Conservation (phyloP, 2,329 filamentous ascomycete species). For the Colletotrichum gloeosporioides region DNA sequence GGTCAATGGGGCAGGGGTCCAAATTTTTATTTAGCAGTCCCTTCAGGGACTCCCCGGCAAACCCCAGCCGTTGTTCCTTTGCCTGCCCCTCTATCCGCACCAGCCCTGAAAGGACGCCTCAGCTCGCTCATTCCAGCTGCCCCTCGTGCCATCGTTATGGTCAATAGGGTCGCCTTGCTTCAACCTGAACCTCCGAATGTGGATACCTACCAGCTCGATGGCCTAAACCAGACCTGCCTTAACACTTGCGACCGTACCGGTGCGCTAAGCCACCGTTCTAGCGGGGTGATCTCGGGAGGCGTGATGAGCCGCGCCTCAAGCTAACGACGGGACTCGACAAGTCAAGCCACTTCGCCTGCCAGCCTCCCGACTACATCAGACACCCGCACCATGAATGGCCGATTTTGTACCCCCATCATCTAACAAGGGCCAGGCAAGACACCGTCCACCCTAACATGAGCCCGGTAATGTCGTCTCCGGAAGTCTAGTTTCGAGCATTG, state of each 20-base stretch:
- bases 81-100: not conserved
- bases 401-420: not conserved
- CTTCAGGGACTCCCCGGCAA: conserved; percentile 14
- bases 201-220: not conserved
- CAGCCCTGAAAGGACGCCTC: not conserved
- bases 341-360: not conserved
- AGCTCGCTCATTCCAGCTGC: not conserved
- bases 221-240: not conserved
- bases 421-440: not conserved
- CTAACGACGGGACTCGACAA: not conserved
- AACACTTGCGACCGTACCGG: not conserved
- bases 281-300: not conserved
- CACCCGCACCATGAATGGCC: not conserved
- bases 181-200: not conserved
- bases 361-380: not conserved
- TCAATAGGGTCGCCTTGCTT: not conserved
- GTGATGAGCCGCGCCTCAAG: not conserved
- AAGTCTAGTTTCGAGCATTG: not conserved
- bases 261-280: conserved; percentile 7
- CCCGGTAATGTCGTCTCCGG: not conserved
- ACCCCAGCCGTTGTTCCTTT: not conserved
- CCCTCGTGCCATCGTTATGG: not conserved
- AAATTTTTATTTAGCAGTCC: conserved; percentile 10
- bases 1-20: conserved; percentile 16
- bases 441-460: not conserved